Evolutionary conservation across 306 rosid genomes (phyloP), one percentile per base, ranked within the genome.

Genomic region (Corylus americana): DNA sequence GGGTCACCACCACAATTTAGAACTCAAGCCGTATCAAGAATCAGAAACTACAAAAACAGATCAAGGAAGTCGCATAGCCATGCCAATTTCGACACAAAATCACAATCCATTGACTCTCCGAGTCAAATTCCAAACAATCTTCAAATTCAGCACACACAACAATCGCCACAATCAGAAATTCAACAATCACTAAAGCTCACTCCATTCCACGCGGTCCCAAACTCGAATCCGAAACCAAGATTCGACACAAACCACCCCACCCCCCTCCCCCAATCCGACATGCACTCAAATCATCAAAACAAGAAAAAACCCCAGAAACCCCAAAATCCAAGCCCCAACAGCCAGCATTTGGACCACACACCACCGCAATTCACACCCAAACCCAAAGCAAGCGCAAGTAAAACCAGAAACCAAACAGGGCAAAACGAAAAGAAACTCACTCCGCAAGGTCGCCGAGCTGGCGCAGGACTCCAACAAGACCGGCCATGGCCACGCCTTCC

Each of bases 361-460:
- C 53, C 70, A 22, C 55, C 31, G 2, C 22, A 64, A 57, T 37
- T 57, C 77, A 72, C 16, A 57, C 54, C 67, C 69, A 47, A 29
- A 74, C n/a, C 31, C 70, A 25, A 78, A 48, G 18, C 3, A 64
- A 73, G 14, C 16, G 14, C 48, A 70, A 76, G 61, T 47, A 4
- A 70, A 66, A 58, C 51, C 35, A 44, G 9, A 64, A 5, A 17
- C n/a, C 25, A 77, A 55, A 78, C 75, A 12, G 44, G 53, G 35
- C 45, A 7, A 20, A 16, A 42, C 64, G 74, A 54, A 27, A 37
- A 73, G 54, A 57, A 75, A 74, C 91, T 84, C 49, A 96, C 99
- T 93, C 97, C 8, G 98, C 89, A 31, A 96, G 97, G 89, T 96
- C 98, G 1, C 98, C 99, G 79, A 96, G 98, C 85, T 96, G 99